These are phyloP conservation scores for Lumnitzera racemosa DNA, from an alignment of 345 rosid species.

Conservation along the genomic window DNA sequence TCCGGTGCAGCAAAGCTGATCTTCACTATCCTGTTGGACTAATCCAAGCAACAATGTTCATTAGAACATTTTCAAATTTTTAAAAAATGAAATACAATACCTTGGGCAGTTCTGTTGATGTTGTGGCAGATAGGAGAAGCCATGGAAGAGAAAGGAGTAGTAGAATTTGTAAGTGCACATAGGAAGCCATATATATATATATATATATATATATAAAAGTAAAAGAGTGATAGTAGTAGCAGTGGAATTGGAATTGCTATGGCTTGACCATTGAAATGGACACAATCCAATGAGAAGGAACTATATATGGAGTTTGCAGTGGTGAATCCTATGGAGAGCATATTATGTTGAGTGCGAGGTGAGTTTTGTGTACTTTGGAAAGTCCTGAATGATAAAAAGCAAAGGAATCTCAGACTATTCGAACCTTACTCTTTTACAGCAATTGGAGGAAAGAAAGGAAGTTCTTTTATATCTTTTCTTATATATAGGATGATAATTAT, in stretches of 20 bases:
- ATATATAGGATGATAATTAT: too few species aligned
- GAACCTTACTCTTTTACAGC: too few species aligned
- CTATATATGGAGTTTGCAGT: background rate
- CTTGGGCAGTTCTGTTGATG: constrained; percentile 25
- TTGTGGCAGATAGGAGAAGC: constrained; percentile 8
- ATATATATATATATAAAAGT: too few species aligned
- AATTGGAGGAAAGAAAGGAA: background rate
- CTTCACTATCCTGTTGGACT: too few species aligned
- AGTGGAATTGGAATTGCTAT: background rate
- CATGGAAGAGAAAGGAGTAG: constrained; percentile 13
- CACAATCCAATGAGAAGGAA: background rate
- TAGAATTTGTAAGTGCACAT: constrained; percentile 13
- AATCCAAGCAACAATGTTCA: background rate
- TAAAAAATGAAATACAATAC: constrained; percentile 5
- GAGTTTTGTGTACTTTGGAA: background rate
- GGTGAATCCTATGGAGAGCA: constrained; percentile 1
- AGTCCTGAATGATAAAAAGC: too few species aligned
- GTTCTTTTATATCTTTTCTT: background rate
- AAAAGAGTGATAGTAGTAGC: background rate
- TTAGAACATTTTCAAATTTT: too few species aligned
- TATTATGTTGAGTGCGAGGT: constrained; percentile 13
- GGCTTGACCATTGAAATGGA: constrained; percentile 3
- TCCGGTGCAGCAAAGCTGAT: too few species aligned
- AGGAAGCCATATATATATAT: constrained; percentile 23
- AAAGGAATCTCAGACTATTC: too few species aligned